These are phyloP conservation scores for Geranomyces michiganensis DNA, from an alignment of 192 early-diverging fungal species.

Conservation along the genomic window DNA sequence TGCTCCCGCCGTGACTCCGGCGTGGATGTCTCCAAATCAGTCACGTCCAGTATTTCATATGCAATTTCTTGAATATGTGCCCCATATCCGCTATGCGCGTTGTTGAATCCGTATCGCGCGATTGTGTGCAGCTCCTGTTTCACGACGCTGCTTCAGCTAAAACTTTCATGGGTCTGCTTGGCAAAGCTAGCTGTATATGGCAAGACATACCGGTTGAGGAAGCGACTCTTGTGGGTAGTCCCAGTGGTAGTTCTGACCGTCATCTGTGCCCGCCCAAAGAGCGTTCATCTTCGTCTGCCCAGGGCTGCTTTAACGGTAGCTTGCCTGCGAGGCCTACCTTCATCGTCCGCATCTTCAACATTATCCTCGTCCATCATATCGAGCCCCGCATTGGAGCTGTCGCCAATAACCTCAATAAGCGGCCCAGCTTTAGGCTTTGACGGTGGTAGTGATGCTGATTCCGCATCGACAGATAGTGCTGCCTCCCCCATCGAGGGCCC, in stretches of 20 bases:
- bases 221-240: conserved; percentile 75
- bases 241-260: conserved; percentile 66
- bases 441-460: neutral
- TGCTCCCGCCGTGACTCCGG: conserved; percentile 56
- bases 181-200: no score
- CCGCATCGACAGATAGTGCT: no score
- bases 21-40: conserved; percentile 53
- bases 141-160: neutral
- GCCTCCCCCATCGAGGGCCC: neutral
- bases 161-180: no score
- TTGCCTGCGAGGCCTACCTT: conserved; percentile 28
- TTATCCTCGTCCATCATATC: conserved; percentile 39
- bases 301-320: no score
- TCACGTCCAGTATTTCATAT: conserved; percentile 55
- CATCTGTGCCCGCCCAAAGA: neutral
- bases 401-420: conserved; percentile 67
- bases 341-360: conserved; percentile 48
- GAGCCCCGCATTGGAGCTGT: conserved; percentile 19
- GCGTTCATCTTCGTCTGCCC: no score
- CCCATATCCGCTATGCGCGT: conserved; percentile 77
- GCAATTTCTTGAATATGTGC: conserved; percentile 60
- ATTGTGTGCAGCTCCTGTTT: conserved; percentile 40
- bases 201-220: conserved; percentile 39
- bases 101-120: conserved; percentile 88
- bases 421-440: conserved; percentile 42